Percentiles rank a stretch among this genome's conserved stretches.
Conservation (phyloP, 768 basidiomycete genomes). For the Termitomyces sp. region DNA sequence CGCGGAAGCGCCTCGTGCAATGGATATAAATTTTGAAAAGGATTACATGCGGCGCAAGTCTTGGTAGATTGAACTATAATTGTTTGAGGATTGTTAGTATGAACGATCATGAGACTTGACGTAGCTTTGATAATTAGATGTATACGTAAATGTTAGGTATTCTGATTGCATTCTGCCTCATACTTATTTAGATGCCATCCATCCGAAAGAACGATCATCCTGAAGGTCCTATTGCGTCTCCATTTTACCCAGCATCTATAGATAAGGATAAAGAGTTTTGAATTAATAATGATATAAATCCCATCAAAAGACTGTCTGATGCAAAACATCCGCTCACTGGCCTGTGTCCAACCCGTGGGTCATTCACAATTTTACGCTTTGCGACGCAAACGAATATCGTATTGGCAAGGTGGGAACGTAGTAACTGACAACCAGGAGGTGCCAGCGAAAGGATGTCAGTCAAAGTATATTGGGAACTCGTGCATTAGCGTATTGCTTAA, state of each 20-base stretch:
- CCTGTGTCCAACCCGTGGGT: background rate
- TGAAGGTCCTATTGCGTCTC: background rate
- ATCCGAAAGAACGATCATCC: no score
- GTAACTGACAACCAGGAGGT: background rate
- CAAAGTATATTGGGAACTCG: background rate
- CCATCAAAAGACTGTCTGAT: background rate
- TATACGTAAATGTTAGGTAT: background rate
- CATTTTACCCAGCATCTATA: background rate
- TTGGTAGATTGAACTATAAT: background rate
- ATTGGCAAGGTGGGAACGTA: background rate
- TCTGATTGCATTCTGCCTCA: background rate
- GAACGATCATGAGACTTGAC: background rate
- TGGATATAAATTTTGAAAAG: no score
- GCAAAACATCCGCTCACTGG: background rate
- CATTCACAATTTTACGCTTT: no score
- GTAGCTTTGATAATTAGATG: background rate
- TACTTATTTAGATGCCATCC: background rate
- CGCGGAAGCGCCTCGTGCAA: no score
- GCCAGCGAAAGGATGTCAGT: no score
- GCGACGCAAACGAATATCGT: background rate
- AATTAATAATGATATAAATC: background rate
- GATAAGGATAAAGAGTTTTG: background rate
- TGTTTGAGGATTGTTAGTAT: background rate
- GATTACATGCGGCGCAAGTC: no score
- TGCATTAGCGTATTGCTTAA: background rate